A percentile compares a stretch with the other conserved stretches of the same genome.
phyloP scores from a whole-genome alignment of 2,329 filamentous ascomycete genomes.

The Cladosporium austrohemisphaericum region DNA sequence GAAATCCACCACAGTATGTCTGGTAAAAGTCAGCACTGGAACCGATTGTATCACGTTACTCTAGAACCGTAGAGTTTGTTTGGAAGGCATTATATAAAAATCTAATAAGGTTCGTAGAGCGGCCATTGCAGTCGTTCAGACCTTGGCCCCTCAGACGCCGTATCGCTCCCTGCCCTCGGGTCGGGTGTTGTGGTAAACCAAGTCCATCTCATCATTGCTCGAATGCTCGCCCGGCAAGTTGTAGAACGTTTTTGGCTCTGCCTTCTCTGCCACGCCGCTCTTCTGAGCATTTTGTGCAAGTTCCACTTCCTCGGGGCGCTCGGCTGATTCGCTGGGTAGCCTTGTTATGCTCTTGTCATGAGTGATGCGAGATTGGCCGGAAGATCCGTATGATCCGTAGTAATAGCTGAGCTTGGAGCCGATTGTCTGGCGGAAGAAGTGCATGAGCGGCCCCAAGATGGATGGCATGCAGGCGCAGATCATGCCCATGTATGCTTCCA shows the following conservation, averaged over 20 bases:
- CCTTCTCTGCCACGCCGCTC: not conserved
- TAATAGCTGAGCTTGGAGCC: not conserved
- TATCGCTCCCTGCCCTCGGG: not conserved
- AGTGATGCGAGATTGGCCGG: not conserved
- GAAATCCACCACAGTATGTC: too few relatives aligned
- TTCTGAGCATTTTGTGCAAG: not conserved
- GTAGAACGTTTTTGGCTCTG: not conserved
- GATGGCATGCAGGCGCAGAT: conserved; percentile 26
- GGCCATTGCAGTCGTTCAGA: not conserved
- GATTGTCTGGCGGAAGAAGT: conserved; percentile 3
- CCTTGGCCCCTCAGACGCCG: not conserved
- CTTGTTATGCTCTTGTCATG: not conserved
- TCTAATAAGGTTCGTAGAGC: not conserved
- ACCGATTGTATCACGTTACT: too few relatives aligned
- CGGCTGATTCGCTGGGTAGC: not conserved
- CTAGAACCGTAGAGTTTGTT: too few relatives aligned
- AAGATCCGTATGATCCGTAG: not conserved
- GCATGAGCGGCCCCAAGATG: conserved; percentile 5
- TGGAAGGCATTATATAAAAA: not conserved
- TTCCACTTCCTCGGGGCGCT: conserved; percentile 1
- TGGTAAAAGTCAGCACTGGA: too few relatives aligned
- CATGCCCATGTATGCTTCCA: conserved; percentile 22
- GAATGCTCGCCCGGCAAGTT: not conserved
- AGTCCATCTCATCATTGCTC: not conserved
- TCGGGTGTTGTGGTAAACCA: conserved; percentile 12